A percentile compares a stretch with the other conserved stretches of the same genome.
Conservation (phyloP, 345 rosid genomes). For the Durio zibethinus region DNA sequence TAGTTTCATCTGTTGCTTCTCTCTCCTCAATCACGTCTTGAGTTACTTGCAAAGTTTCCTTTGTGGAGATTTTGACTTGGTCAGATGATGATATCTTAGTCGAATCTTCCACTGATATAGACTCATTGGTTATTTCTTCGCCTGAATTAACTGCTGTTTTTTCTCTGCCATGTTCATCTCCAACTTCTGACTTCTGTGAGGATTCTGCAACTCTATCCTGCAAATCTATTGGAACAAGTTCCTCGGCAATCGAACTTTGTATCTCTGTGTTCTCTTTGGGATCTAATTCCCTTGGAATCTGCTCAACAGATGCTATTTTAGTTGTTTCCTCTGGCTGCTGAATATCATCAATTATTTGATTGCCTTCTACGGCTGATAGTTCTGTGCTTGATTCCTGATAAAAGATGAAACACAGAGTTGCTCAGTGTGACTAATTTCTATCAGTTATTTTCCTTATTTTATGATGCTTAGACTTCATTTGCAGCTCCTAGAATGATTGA, state of each 20-base stretch:
- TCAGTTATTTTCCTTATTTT: neutral
- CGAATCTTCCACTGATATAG: neutral
- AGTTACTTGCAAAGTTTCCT: neutral
- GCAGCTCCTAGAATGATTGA: no score
- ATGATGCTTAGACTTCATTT: no score
- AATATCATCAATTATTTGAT: conserved; percentile 17
- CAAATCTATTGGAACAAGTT: conserved; percentile 14
- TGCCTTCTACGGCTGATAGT: conserved; percentile 25
- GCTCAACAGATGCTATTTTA: conserved; percentile 20
- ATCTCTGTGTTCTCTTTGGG: conserved; percentile 6
- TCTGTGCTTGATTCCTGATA: conserved; percentile 34
- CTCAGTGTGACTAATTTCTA: neutral
- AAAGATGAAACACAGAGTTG: conserved; percentile 20
- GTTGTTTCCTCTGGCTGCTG: conserved; percentile 26
- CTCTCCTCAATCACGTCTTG: neutral
- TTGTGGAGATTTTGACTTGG: neutral
- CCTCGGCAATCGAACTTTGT: conserved; percentile 19
- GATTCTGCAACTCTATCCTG: conserved; percentile 27
- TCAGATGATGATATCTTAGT: neutral
- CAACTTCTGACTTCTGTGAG: conserved; percentile 20
- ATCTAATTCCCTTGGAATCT: conserved; percentile 28
- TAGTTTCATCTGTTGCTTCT: neutral
- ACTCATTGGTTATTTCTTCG: neutral
- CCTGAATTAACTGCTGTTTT: neutral
- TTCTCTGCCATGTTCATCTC: conserved; percentile 22